Percentiles rank a stretch among this genome's conserved stretches.
phyloP scores from a whole-genome alignment of 768 basidiomycete genomes.

The Naganishia vaughanmartiniae region DNA sequence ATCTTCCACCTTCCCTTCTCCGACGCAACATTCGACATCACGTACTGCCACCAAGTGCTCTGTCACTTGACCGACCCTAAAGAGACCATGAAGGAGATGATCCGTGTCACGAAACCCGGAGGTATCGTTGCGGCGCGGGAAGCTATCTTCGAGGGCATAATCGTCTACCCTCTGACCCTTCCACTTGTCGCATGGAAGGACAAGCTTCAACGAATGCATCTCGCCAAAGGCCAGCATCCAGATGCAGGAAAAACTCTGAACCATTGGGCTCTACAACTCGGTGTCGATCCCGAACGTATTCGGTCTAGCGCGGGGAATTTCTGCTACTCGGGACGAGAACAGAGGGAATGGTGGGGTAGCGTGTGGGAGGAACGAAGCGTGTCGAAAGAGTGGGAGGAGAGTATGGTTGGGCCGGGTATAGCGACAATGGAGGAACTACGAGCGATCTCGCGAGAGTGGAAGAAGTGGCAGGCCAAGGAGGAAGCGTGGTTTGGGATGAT shows the following conservation, averaged over 20 bases:
- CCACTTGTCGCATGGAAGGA: background rate
- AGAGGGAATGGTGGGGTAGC: constrained; percentile 7
- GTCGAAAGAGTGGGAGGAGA: constrained; percentile 2
- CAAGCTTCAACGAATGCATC: constrained; percentile 23
- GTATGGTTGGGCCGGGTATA: background rate
- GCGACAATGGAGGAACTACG: constrained; percentile 1
- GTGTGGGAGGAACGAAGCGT: background rate
- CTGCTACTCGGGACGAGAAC: constrained; percentile 3
- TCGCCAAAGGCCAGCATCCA: background rate
- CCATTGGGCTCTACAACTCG: constrained; percentile 23
- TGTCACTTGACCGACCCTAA: constrained; percentile 57
- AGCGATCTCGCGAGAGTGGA: constrained; percentile 12
- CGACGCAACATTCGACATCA: constrained; percentile 58
- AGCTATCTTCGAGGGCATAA: constrained; percentile 51
- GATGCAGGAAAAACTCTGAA: constrained; percentile 14
- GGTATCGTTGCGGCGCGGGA: constrained; percentile 58
- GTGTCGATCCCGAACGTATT: constrained; percentile 5
- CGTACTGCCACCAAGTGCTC: constrained; percentile 59
- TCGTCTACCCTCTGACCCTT: constrained; percentile 50
- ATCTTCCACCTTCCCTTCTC: constrained; percentile 52
- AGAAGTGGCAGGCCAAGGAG: constrained; percentile 18
- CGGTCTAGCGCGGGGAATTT: background rate
- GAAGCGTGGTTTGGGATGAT: constrained; percentile 26
- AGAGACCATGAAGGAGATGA: constrained; percentile 56
- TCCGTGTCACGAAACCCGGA: constrained; percentile 56